Conservation (phyloP, 2,329 filamentous ascomycete genomes). For the Nothophaeocryptopus gaeumannii region DNA sequence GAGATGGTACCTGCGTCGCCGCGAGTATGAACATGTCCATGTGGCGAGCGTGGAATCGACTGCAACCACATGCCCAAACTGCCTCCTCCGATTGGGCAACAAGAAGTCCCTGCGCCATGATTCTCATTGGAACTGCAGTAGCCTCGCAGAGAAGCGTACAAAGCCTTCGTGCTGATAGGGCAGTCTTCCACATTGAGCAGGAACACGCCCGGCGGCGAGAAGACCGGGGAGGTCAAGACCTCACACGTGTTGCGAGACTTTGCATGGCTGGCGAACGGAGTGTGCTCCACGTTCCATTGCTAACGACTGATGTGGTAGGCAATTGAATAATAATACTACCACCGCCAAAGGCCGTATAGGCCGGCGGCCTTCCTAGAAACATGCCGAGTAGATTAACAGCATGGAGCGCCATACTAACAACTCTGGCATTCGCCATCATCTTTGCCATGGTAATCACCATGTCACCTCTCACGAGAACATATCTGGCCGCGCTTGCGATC, state of each 20-base stretch:
- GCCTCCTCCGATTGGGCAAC: background rate
- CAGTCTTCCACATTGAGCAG: background rate
- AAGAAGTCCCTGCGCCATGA: background rate
- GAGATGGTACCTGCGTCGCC: too few species aligned
- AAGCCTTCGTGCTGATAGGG: too few species aligned
- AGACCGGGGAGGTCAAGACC: too few species aligned
- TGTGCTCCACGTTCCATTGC: background rate
- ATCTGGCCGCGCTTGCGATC: background rate
- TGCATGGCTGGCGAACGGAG: background rate
- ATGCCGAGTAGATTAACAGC: background rate
- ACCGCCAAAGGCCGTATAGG: background rate
- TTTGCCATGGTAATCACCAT: constrained; percentile 5
- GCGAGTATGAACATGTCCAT: too few species aligned
- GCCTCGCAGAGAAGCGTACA: background rate
- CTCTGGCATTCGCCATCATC: background rate
- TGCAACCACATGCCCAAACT: constrained; percentile 1
- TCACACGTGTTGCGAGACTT: too few species aligned
- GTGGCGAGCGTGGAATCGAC: background rate
- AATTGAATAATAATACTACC: background rate
- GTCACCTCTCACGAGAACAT: constrained; percentile 2
- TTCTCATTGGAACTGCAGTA: background rate
- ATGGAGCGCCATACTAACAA: background rate
- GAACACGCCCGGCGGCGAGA: background rate
- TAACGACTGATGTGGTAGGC: background rate
- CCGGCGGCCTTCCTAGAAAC: background rate